A percentile compares a stretch with the other conserved stretches of the same genome.
Evolutionary conservation across 306 rosid species (phyloP).

Genomic region (Crotalaria pallida): DNA sequence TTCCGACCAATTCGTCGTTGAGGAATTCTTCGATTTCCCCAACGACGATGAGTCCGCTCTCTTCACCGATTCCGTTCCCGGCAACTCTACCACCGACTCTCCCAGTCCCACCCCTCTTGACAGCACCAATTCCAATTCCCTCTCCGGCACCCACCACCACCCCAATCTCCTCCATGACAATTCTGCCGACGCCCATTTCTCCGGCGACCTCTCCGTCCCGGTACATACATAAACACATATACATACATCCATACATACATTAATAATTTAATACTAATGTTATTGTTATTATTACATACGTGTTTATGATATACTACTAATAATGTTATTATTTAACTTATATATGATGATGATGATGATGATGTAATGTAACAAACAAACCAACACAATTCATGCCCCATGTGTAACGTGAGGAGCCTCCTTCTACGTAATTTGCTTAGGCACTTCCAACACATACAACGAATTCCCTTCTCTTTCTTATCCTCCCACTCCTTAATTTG

Average conservation of each 20-base stretch:
- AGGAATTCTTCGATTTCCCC: constrained; percentile 84
- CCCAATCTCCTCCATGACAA: constrained; percentile 25
- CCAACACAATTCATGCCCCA: background rate
- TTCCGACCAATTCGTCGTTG: constrained; percentile 62
- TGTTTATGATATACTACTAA: background rate
- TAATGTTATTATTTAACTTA: background rate
- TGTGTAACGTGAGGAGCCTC: background rate
- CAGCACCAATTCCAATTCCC: constrained; percentile 40
- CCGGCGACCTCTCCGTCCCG: constrained; percentile 78
- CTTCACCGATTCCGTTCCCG: constrained; percentile 33
- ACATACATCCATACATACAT: too few species aligned
- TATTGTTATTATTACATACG: too few species aligned
- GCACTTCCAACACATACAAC: constrained; percentile 4
- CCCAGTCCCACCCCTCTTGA: constrained; percentile 42
- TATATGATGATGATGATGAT: too few species aligned
- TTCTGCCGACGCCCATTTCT: constrained; percentile 42
- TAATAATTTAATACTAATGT: background rate
- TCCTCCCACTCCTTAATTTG: background rate
- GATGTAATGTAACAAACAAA: too few species aligned
- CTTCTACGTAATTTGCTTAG: background rate
- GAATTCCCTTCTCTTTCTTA: constrained; percentile 11
- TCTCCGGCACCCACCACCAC: constrained; percentile 27
- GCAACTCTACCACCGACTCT: constrained; percentile 42
- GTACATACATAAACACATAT: too few species aligned
- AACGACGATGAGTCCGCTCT: constrained; percentile 32